Evolutionary conservation across 495 filamentous ascomycete genomes (phyloP).

Genomic region (Podospora australis): DNA sequence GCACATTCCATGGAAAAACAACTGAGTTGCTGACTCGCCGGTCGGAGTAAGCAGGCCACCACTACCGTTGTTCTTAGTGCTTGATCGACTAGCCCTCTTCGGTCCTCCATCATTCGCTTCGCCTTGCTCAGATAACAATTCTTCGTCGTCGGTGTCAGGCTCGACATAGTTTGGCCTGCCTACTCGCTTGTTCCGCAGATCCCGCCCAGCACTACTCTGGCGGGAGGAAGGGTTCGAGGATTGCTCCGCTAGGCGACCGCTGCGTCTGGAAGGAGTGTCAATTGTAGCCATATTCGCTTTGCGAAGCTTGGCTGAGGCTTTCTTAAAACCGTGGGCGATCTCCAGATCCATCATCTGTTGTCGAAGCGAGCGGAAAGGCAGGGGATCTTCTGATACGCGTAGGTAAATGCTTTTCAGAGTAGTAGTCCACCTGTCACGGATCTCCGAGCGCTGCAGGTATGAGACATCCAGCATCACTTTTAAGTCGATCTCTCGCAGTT

Average conservation of each 20-base stretch:
- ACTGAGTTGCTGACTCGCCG: too few relatives aligned
- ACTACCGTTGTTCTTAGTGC: too few relatives aligned
- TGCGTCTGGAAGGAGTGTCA: conserved; percentile 15
- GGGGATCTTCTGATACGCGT: conserved; percentile 47
- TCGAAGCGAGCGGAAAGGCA: conserved; percentile 25
- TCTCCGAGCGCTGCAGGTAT: conserved; percentile 69
- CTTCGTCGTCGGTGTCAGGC: conserved; percentile 31
- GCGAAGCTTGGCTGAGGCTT: too few relatives aligned
- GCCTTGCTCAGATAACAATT: not conserved
- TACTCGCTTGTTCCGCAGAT: conserved; percentile 4
- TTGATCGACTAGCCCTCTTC: not conserved
- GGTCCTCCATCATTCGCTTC: conserved; percentile 6
- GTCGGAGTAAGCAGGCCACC: too few relatives aligned
- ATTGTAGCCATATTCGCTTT: not conserved
- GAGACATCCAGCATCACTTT: conserved; percentile 66
- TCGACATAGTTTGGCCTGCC: conserved; percentile 24
- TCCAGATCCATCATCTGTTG: too few relatives aligned
- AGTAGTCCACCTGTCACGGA: conserved; percentile 66
- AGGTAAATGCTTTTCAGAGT: conserved; percentile 60
- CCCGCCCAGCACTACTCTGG: conserved; percentile 17
- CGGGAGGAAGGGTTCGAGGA: conserved; percentile 14
- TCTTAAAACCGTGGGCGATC: too few relatives aligned
- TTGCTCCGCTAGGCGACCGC: conserved; percentile 18
- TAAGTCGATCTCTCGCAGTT: conserved; percentile 61
- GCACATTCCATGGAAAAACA: conserved; percentile 67